These are phyloP conservation scores for Sporisorium iseilematis-ciliati DNA, from an alignment of 1,284 basidiomycete genomes.

Conservation along the genomic window DNA sequence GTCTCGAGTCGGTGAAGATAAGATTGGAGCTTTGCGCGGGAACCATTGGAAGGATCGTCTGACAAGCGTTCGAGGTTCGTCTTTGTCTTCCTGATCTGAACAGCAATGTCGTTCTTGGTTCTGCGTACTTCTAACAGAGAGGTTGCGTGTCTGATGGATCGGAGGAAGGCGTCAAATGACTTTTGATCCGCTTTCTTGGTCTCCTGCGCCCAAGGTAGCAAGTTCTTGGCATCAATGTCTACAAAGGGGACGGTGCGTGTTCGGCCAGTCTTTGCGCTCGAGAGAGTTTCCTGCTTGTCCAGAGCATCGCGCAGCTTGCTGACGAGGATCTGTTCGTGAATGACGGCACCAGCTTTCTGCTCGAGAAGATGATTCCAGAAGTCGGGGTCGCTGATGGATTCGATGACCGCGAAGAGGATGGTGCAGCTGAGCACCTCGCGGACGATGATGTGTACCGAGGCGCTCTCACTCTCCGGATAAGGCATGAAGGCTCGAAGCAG, in stretches of 20 bases:
- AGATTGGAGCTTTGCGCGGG: constrained; percentile 71
- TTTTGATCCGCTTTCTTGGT: constrained; percentile 41
- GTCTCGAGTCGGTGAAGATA: constrained; percentile 89
- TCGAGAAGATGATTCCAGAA: constrained; percentile 95
- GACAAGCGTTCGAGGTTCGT: constrained; percentile 38
- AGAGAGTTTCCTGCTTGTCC: constrained; percentile 64
- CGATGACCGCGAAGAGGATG: constrained; percentile 86
- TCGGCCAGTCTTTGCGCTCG: constrained; percentile 9
- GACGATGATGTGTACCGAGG: constrained; percentile 79
- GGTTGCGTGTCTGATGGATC: constrained; percentile 31
- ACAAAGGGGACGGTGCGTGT: constrained; percentile 19
- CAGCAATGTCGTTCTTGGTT: constrained; percentile 51
- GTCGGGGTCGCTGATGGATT: constrained; percentile 92
- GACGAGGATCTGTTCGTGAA: constrained; percentile 82
- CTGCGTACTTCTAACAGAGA: constrained; percentile 56
- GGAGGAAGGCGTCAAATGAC: constrained; percentile 50
- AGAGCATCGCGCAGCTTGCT: constrained; percentile 73
- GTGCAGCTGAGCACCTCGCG: constrained; percentile 85
- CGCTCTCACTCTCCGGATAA: constrained; percentile 79
- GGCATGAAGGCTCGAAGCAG: constrained; percentile 82
- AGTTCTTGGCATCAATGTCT: constrained; percentile 27
- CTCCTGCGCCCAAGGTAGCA: constrained; percentile 33
- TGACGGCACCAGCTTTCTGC: constrained; percentile 86
- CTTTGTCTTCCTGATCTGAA: constrained; percentile 59
- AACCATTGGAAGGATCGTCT: constrained; percentile 23